These are phyloP conservation scores for Amanita pallidorosea DNA, from an alignment of 768 basidiomycete species.

Conservation along the genomic window DNA sequence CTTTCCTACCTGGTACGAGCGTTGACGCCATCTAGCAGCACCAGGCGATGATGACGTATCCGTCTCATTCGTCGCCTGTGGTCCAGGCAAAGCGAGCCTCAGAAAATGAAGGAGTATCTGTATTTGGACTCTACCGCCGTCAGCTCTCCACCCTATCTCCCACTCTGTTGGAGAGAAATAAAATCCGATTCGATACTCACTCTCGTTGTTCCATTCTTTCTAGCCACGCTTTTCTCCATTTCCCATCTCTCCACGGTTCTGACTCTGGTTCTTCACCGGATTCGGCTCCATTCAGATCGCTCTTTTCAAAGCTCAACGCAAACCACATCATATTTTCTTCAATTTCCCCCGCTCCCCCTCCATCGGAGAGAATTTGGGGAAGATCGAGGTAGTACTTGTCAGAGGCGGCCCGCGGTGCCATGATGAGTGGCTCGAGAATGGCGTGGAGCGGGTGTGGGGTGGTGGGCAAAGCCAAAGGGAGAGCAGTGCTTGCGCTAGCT, in stretches of 20 bases:
- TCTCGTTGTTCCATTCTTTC: conserved; percentile 61
- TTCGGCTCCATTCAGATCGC: conserved; percentile 13
- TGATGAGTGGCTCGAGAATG: conserved; percentile 49
- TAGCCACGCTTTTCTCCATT: conserved; percentile 47
- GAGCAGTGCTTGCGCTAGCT: conserved; percentile 32
- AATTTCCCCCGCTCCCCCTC: conserved; percentile 48
- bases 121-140: conserved; percentile 46
- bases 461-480: conserved; percentile 11
- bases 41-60: conserved; percentile 13
- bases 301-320: conserved; percentile 51
- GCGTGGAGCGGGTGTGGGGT: conserved; percentile 45
- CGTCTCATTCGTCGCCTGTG: conserved; percentile 18
- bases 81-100: conserved; percentile 51
- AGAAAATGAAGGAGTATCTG: conserved; percentile 65
- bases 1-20: neutral
- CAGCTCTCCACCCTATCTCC: neutral
- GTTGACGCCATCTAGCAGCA: neutral
- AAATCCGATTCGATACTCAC: conserved; percentile 21
- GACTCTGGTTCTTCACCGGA: conserved; percentile 14
- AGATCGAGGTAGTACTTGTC: conserved; percentile 62
- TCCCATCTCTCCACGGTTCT: conserved; percentile 37
- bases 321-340: conserved; percentile 79
- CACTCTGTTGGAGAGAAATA: no score
- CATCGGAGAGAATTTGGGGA: conserved; percentile 44
- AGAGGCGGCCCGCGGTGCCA: conserved; percentile 40